phyloP scores from a whole-genome alignment of 2,329 filamentous ascomycete genomes.

The Mollisiaceae sp. region DNA sequence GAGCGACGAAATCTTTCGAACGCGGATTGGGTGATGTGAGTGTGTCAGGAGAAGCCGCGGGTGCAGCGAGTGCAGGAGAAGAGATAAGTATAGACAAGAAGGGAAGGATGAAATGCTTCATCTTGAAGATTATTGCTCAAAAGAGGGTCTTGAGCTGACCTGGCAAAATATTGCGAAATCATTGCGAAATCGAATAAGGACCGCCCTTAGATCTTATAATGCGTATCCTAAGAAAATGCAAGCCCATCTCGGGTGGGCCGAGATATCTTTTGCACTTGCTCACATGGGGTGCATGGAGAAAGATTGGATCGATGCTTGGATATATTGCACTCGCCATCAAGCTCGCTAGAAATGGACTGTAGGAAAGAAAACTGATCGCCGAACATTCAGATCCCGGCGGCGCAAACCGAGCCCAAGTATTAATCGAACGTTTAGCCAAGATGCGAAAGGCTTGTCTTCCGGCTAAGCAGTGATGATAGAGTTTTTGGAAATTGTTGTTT shows the following conservation, averaged over 20 bases:
- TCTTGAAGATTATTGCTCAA: not conserved
- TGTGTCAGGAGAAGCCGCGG: not conserved
- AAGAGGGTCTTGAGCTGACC: not conserved
- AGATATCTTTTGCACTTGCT: not conserved
- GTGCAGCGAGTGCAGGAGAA: not conserved
- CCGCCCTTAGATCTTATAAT: not conserved
- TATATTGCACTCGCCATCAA: slow-evolving; percentile 2
- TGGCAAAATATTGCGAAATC: not conserved
- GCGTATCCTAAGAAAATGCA: not conserved
- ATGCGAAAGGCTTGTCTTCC: not conserved
- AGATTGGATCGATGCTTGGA: not conserved
- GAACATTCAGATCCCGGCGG: not conserved
- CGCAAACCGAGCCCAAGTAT: not conserved
- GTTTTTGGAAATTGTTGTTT: not conserved
- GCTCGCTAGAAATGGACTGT: not conserved
- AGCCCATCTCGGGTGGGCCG: not conserved
- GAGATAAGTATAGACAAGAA: not conserved
- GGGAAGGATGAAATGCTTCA: slow-evolving; percentile 2
- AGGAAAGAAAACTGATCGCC: not conserved
- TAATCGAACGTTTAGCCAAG: not conserved
- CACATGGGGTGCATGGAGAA: not conserved
- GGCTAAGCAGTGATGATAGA: not conserved
- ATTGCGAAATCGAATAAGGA: not conserved
- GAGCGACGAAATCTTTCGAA: not conserved
- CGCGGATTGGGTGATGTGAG: not conserved